Evolutionary conservation across 257 asterid species (phyloP), one percentile per base, ranked within the genome.

Genomic region (Primulina tabacum): DNA sequence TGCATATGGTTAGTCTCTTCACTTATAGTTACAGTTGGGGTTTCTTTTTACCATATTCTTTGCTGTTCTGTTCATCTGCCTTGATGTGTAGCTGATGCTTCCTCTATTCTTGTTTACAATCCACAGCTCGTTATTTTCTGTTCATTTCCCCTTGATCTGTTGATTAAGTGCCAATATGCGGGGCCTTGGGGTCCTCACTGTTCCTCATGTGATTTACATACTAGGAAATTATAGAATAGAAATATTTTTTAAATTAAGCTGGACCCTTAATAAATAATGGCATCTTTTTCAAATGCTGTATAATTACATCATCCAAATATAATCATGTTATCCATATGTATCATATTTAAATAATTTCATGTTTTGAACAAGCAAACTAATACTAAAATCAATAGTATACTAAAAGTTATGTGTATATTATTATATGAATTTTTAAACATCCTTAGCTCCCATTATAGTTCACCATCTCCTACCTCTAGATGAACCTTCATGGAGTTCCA

Each of bases 1-100:
- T 89, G 99, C 99, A 76, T 94, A 94, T 72, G 99, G 99, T 94
- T 88, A 86, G 73, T 64, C 66, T 74, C 65, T 6, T 74, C 38
- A 21, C 70, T 61, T 75, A 10, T 64, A 21, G 64, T n/a, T 66
- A 63, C 62, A 65, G 67, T 67, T 67, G 60, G 35, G 37, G 67
- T 74, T 66, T 35, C 29, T 55, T 70, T 40, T 1, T 52, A 64
- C 32, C 20, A 28, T 34, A 7, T 16, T 30, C 24, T 55, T 62
- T 21, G 37, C 50, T 52, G 52, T 70, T 53, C 20, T 50, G 32
- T 47, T 74, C 37, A 65, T 26, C 64, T 34, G 37, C 29, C 55
- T 29, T 67, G 59, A 65, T 50, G 20, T 17, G 21, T 50, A 5
- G 21, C 21, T 7, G 57, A 50, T 50, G 57, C 57, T 50, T 50